Evolutionary conservation across 768 basidiomycete genomes (phyloP).

Genomic region (Cubamyces lactineus): DNA sequence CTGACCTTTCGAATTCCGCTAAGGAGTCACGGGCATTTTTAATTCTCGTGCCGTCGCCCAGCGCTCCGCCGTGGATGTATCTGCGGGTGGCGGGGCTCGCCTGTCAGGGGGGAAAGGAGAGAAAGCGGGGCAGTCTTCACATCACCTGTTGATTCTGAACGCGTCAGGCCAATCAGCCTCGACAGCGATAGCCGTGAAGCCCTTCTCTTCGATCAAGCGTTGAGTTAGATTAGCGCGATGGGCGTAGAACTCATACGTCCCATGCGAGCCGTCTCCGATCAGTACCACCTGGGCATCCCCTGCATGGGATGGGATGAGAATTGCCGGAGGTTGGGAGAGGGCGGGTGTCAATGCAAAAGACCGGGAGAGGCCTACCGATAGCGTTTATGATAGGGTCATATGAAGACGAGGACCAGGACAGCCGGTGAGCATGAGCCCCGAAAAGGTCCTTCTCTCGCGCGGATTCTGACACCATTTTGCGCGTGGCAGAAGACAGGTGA

Average conservation of each 20-base stretch:
- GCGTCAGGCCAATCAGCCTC: slow-evolving; percentile 41
- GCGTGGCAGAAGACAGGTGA: neutral
- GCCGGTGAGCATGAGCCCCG: slow-evolving; percentile 20
- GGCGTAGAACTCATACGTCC: slow-evolving; percentile 37
- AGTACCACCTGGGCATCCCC: slow-evolving; percentile 34
- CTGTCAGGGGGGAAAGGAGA: neutral
- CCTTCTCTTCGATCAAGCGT: slow-evolving; percentile 35
- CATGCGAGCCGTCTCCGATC: slow-evolving; percentile 37
- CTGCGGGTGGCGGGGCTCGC: slow-evolving; percentile 10
- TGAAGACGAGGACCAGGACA: slow-evolving; percentile 22
- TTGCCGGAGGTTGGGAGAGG: neutral
- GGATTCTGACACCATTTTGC: slow-evolving; percentile 13
- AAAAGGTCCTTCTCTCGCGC: slow-evolving; percentile 24
- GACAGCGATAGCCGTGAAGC: slow-evolving; percentile 34
- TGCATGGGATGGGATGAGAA: slow-evolving; percentile 8
- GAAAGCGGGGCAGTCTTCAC: neutral
- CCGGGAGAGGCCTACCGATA: slow-evolving; percentile 25
- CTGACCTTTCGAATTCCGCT: slow-evolving; percentile 28
- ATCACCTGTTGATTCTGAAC: slow-evolving; percentile 33
- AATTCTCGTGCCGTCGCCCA: slow-evolving; percentile 18
- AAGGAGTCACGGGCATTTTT: slow-evolving; percentile 24
- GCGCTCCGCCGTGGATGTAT: slow-evolving; percentile 27
- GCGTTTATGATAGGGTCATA: slow-evolving; percentile 31
- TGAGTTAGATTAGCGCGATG: slow-evolving; percentile 36
- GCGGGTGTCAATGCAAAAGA: neutral